These are phyloP conservation scores for Cladobotryum mycophilum DNA, from an alignment of 2,329 filamentous ascomycete species.

Conservation along the genomic window DNA sequence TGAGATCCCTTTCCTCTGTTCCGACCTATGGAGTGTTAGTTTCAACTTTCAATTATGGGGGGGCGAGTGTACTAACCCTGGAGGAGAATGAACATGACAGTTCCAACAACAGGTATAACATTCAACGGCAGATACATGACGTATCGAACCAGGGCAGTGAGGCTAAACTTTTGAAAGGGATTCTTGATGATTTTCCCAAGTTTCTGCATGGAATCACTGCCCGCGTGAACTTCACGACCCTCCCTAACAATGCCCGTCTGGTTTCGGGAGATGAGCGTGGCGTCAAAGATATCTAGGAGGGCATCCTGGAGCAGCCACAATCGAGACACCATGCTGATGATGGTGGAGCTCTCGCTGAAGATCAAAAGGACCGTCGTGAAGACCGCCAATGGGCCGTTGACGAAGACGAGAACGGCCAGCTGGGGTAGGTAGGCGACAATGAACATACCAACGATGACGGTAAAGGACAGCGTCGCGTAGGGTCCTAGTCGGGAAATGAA, in stretches of 20 bases:
- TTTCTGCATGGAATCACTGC: conserved; percentile 50
- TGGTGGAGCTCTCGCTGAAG: conserved; percentile 53
- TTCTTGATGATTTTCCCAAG: conserved; percentile 53
- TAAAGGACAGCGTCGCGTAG: conserved; percentile 63
- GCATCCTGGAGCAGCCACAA: conserved; percentile 76
- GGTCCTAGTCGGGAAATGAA: conserved; percentile 49
- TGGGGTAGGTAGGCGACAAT: conserved; percentile 81
- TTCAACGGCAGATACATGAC: conserved; percentile 86
- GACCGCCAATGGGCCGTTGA: conserved; percentile 77
- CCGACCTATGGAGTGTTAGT: conserved; percentile 31
- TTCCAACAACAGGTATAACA: conserved; percentile 86
- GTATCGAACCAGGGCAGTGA: conserved; percentile 65
- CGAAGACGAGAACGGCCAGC: conserved; percentile 72
- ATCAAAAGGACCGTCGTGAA: conserved; percentile 65
- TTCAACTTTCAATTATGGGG: neutral
- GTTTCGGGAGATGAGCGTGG: conserved; percentile 50
- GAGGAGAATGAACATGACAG: conserved; percentile 68
- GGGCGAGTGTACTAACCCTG: conserved; percentile 48
- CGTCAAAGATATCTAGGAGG: conserved; percentile 84
- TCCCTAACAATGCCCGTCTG: conserved; percentile 59
- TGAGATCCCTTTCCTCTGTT: conserved; percentile 45
- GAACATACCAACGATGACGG: conserved; percentile 77
- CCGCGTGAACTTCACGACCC: conserved; percentile 64
- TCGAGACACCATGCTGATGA: conserved; percentile 53
- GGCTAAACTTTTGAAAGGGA: conserved; percentile 51